phyloP scores from a whole-genome alignment of 176 grass and related monocot genomes.

The Aegilops speltoides region DNA sequence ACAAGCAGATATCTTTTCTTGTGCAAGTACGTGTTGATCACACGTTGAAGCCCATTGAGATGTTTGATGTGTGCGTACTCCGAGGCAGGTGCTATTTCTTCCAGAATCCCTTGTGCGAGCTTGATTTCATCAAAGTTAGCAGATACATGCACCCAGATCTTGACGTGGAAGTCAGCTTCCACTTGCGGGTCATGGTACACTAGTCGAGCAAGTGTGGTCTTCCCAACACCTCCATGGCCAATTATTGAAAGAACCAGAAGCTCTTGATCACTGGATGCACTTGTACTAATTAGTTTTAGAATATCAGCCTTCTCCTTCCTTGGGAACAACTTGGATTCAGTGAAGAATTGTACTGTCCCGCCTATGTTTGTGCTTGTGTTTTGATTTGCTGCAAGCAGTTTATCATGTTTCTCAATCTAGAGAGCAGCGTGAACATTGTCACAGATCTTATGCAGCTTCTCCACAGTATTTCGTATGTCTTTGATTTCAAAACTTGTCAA shows the following conservation, averaged over 20 bases:
- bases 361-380: not conserved
- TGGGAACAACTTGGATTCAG: not conserved
- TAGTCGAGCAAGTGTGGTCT: slow-evolving; percentile 42
- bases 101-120: slow-evolving; percentile 32
- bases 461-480: too few species aligned
- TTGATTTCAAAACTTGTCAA: slow-evolving; percentile 5
- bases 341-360: not conserved
- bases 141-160: slow-evolving; percentile 50
- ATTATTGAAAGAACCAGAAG: slow-evolving; percentile 23
- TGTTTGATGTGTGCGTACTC: too few species aligned
- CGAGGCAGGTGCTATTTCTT: not conserved
- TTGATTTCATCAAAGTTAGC: slow-evolving; percentile 44
- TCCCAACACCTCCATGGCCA: slow-evolving; percentile 45
- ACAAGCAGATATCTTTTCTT: slow-evolving; percentile 43
- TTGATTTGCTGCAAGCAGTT: not conserved
- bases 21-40: slow-evolving; percentile 37
- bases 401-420: slow-evolving; percentile 10
- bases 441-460: too few species aligned
- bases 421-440: not conserved
- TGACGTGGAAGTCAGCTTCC: not conserved
- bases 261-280: not conserved
- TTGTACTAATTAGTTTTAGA: not conserved
- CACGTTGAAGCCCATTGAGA: not conserved
- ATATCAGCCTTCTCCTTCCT: slow-evolving; percentile 4
- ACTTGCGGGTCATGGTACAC: slow-evolving; percentile 36